Evolutionary conservation across 768 basidiomycete genomes (phyloP), one percentile per base, ranked within the genome.

Genomic region (Lactarius akahatsu): DNA sequence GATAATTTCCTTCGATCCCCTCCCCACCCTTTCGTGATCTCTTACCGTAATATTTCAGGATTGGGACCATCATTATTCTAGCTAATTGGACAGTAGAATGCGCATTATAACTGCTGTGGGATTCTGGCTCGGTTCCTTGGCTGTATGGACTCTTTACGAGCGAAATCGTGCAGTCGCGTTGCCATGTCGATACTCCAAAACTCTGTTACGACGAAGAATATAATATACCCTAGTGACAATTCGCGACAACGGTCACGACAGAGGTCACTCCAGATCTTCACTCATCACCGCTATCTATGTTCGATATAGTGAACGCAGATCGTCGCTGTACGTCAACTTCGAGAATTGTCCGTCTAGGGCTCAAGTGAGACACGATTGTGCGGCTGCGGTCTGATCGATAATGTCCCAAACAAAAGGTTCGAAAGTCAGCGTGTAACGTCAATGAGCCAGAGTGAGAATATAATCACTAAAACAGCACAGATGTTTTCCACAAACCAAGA

Each of bases 141-240:
- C 40, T 59, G 23, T 55, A 59, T 43, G 59, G 38, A 59, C 63
- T 62, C 34, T 57, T 38, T 30, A 23, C 43, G 41, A 38, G 59
- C 41, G 26, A 61, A 57, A 56, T 47, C n/a, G 4, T 45, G 4
- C 26, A 9, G 28, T 55, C 52, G 20, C 30, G 36, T 58, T 52
- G 50, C 47, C 38, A 54, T 52, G 52, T 55, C 40, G 40, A 64
- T 16, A 57, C 20, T 26, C 23, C 50, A 52, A n/a, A 26, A 52
- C 23, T 23, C 23, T 47, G 45, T 47, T 23, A n/a, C 11, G 4
- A 23, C n/a, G 23, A 50, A 10, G 23, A 23, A 23, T 23, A 50
- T 23, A 50, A 50, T 59, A 67, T 63, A 67, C 66, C 66, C 57
- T 59, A 59, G 57, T 43, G 52, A 52, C 57, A 23, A 57, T 52